These are phyloP conservation scores for Wallacemonas collosoma DNA, from an alignment of 208 protist genomes.

Conservation along the genomic window DNA sequence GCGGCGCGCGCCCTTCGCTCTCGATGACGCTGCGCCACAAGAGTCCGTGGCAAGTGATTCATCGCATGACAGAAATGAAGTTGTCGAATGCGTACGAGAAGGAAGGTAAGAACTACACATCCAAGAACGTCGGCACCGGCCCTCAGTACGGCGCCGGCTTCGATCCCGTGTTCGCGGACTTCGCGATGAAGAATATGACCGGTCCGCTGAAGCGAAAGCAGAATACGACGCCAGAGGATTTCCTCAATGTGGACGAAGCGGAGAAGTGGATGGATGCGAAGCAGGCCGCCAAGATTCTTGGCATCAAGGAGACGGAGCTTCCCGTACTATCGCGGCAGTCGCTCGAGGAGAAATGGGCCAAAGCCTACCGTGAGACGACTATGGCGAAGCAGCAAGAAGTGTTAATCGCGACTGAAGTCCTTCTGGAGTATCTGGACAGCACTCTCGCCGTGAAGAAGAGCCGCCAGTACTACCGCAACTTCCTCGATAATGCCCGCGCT, in stretches of 20 bases:
- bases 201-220: slow-evolving; percentile 67
- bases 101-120: slow-evolving; percentile 33
- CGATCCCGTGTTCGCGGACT: slow-evolving; percentile 39
- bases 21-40: slow-evolving; percentile 27
- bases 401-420: slow-evolving; percentile 77
- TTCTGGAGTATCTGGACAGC: slow-evolving; percentile 89
- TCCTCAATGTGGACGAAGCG: slow-evolving; percentile 69
- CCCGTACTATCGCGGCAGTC: slow-evolving; percentile 43
- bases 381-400: slow-evolving; percentile 75
- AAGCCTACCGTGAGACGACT: slow-evolving; percentile 54
- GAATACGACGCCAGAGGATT: slow-evolving; percentile 62
- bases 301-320: slow-evolving; percentile 76
- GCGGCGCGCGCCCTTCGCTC: neutral
- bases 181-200: slow-evolving; percentile 30
- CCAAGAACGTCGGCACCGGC: slow-evolving; percentile 37
- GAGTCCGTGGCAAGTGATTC: slow-evolving; percentile 32
- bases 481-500: slow-evolving; percentile 64
- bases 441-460: slow-evolving; percentile 75
- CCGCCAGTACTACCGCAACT: slow-evolving; percentile 74
- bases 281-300: slow-evolving; percentile 75
- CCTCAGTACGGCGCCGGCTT: slow-evolving; percentile 35
- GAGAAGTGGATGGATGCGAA: slow-evolving; percentile 85
- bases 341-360: slow-evolving; percentile 64
- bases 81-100: slow-evolving; percentile 30
- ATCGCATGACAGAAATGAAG: slow-evolving; percentile 49